Evolutionary conservation across 2,329 filamentous ascomycete genomes (phyloP).

Genomic region (Microsporum ferrugineum): DNA sequence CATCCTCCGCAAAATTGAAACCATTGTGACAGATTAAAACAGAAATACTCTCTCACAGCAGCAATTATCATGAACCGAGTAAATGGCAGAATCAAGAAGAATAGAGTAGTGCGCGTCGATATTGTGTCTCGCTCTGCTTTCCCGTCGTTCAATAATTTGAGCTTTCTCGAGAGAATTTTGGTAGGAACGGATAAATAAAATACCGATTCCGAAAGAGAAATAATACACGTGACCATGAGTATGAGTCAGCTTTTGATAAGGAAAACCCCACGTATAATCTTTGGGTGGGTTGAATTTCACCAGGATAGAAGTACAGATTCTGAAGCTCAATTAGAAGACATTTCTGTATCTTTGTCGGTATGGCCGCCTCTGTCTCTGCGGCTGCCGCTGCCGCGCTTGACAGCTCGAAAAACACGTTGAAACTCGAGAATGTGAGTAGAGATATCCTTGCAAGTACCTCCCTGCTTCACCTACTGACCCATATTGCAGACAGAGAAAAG

Average conservation of each 20-base stretch:
- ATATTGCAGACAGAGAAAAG: conserved; percentile 64
- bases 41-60: background rate
- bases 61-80: background rate
- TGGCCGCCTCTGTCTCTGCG: conserved; percentile 31
- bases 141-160: background rate
- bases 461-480: conserved; percentile 13
- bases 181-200: background rate
- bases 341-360: background rate
- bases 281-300: background rate
- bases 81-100: background rate
- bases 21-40: conserved; percentile 26
- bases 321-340: background rate
- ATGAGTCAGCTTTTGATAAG: conserved; percentile 3
- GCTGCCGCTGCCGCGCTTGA: conserved; percentile 47
- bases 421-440: conserved; percentile 48
- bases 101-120: background rate
- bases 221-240: background rate
- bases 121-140: background rate
- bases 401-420: conserved; percentile 50
- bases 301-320: background rate
- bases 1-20: conserved; percentile 52
- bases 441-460: conserved; percentile 11
- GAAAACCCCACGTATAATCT: conserved; percentile 1
- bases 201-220: background rate
- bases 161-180: conserved; percentile 6